Percentiles rank a stretch among this genome's conserved stretches.
Conservation (phyloP, 169 alveolate species). For the Pseudocohnilembus persalinus region DNA sequence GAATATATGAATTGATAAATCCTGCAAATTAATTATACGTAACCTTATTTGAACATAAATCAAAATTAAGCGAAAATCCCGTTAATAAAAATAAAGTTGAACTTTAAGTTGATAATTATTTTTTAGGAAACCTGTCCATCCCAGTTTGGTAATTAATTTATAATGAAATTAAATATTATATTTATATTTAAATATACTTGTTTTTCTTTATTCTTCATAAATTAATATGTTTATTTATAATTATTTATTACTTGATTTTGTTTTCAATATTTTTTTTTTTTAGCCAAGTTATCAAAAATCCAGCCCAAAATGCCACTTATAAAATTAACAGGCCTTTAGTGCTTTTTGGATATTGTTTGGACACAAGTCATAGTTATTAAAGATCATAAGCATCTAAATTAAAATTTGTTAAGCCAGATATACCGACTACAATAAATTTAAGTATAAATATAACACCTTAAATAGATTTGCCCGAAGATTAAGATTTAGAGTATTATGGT, state of each 20-base stretch:
- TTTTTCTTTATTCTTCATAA: too few species aligned
- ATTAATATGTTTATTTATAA: too few species aligned
- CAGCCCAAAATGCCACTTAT: conserved; percentile 70
- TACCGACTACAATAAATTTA: conserved; percentile 63
- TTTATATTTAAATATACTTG: too few species aligned
- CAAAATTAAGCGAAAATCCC: neutral
- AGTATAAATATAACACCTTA: conserved; percentile 78
- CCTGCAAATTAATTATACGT: neutral
- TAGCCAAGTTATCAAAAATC: neutral
- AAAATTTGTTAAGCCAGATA: conserved; percentile 35
- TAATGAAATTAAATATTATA: too few species aligned
- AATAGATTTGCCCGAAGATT: conserved; percentile 67
- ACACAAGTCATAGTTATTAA: conserved; percentile 50
- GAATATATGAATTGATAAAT: neutral
- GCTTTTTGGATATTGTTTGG: conserved; percentile 67
- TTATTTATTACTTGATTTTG: too few species aligned
- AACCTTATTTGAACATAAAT: neutral
- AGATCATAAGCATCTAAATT: conserved; percentile 24
- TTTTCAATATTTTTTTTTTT: too few species aligned
- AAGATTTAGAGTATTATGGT: conserved; percentile 71
- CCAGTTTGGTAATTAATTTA: too few species aligned
- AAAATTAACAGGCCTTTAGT: conserved; percentile 83
- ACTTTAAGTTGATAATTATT: neutral
- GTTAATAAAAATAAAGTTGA: neutral
- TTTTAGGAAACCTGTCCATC: neutral